Evolutionary conservation across 805 yeast species (phyloP).

Genomic region (Wickerhamiella parazyma): DNA sequence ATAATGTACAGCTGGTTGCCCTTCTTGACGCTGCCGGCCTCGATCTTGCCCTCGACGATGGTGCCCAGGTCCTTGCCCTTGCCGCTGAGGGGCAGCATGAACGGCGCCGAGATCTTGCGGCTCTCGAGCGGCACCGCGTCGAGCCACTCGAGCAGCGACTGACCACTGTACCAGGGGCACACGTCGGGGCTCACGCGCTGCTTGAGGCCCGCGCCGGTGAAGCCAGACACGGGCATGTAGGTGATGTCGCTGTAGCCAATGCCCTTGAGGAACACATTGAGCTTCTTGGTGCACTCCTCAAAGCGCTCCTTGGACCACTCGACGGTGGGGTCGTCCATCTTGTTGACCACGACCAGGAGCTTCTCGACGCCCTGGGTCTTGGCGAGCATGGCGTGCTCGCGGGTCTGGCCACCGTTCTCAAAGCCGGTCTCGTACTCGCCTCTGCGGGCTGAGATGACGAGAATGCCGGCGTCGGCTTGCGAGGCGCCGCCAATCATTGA

Average conservation of each 20-base stretch:
- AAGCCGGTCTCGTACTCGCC: constrained; percentile 99
- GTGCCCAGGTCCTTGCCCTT: constrained; percentile 97
- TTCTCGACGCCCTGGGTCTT: constrained; percentile 97
- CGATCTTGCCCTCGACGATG: constrained; percentile 95
- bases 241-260: constrained; percentile 84
- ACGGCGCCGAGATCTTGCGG: constrained; percentile 86
- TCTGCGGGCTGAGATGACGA: constrained; percentile 94
- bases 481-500: constrained; percentile 99
- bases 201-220: constrained; percentile 91
- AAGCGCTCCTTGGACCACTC: constrained; percentile 92
- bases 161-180: constrained; percentile 93
- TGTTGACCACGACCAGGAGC: constrained; percentile 85
- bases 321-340: constrained; percentile 98
- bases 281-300: constrained; percentile 82
- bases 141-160: constrained; percentile 77
- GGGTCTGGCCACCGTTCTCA: constrained; percentile 97
- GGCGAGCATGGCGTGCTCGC: constrained; percentile 95
- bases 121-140: constrained; percentile 69
- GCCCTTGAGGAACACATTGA: constrained; percentile 55
- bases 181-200: constrained; percentile 57
- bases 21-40: constrained; percentile 84
- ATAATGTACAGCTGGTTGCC: constrained; percentile 62
- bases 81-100: constrained; percentile 90
- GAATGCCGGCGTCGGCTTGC: constrained; percentile 96
- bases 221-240: constrained; percentile 97